Percentiles rank a stretch among this genome's conserved stretches.
Conservation (phyloP, 805 yeast genomes). For the Wickerhamomyces alni region DNA sequence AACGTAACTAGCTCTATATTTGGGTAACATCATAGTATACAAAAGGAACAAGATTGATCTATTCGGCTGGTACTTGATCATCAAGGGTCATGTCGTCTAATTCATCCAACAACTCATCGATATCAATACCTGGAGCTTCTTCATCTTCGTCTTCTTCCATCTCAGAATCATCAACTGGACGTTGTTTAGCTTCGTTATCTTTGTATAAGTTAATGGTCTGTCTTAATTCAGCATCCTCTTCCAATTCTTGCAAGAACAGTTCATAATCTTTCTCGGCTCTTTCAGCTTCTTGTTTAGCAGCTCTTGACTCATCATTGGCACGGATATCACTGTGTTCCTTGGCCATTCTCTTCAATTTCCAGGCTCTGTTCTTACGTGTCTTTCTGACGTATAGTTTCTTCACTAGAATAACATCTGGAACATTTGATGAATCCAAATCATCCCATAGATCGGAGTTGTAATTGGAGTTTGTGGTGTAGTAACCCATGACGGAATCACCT, state of each 20-base stretch:
- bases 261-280: slow-evolving; percentile 94
- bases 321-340: slow-evolving; percentile 87
- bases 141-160: slow-evolving; percentile 60
- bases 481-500: slow-evolving; percentile 94
- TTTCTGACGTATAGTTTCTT: slow-evolving; percentile 86
- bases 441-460: slow-evolving; percentile 88
- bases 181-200: slow-evolving; percentile 28
- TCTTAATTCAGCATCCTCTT: slow-evolving; percentile 93
- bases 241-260: slow-evolving; percentile 91
- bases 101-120: slow-evolving; percentile 92
- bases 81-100: slow-evolving; percentile 89
- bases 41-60: not conserved
- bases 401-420: slow-evolving; percentile 83
- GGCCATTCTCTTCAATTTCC: slow-evolving; percentile 98
- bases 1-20: too few species aligned
- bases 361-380: slow-evolving; percentile 68
- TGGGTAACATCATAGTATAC: not conserved
- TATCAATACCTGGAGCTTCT: slow-evolving; percentile 82
- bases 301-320: slow-evolving; percentile 65
- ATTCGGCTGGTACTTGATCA: slow-evolving; percentile 26
- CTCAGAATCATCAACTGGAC: slow-evolving; percentile 26
- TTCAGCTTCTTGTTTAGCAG: slow-evolving; percentile 82
- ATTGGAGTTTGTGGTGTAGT: slow-evolving; percentile 77
- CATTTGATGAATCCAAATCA: slow-evolving; percentile 47
- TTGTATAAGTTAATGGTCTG: slow-evolving; percentile 86